Base-by-base conservation (phyloP, 805 yeast species). In the Ogataea paradorogensis region DNA sequence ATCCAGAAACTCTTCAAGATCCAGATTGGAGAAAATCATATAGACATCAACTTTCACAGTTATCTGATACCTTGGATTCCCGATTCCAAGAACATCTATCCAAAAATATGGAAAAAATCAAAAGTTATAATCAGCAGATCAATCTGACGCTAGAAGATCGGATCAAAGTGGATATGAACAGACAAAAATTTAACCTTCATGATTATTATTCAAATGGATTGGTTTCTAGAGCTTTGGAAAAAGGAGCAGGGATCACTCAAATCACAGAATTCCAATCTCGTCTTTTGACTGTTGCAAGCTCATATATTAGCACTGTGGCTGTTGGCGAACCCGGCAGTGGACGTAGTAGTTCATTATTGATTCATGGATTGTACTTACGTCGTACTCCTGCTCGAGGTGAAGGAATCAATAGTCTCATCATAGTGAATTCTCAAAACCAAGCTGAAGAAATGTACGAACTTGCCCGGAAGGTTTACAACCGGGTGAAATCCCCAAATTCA, bases 301-400 rank as follows among this genome's bases (percentile, higher is more conserved):
- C 58, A 1, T 37, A 38, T 23, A 34, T 61, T 20, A 61, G 66
- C 29, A 49, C 66, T 2, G 37, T 64, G 1, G 59, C 65, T 1
- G 54, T 59, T 16, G 60, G 59, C 4, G 55, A 58, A 3, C 55
- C 51, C 11, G 67, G 67, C 1, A 44, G 53, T 14, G 70, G 70
- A 10, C 50, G 48, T 26, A 50, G 64, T 1, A 27, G 53, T n/a
- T 47, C 61, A 1, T 14, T 62, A 10, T 27, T 63, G 6, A 24
- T 52, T 9, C 52, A 62, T 20, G 60, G 62, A 2, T 42, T 65
- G 27, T 43, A 47, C 20, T 30, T 51, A 5, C 52, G 49, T 30
- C 45, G 64, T 33, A 40, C 52, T 7, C 26, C 35, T 1, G 46
- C 45, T 4, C 47, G 60, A 27, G 61, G 59, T 1, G 42, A 42